Evolutionary conservation across 139 green algal genomes (phyloP), one percentile per base, ranked within the genome.

Genomic region (Volvox reticuliferus): DNA sequence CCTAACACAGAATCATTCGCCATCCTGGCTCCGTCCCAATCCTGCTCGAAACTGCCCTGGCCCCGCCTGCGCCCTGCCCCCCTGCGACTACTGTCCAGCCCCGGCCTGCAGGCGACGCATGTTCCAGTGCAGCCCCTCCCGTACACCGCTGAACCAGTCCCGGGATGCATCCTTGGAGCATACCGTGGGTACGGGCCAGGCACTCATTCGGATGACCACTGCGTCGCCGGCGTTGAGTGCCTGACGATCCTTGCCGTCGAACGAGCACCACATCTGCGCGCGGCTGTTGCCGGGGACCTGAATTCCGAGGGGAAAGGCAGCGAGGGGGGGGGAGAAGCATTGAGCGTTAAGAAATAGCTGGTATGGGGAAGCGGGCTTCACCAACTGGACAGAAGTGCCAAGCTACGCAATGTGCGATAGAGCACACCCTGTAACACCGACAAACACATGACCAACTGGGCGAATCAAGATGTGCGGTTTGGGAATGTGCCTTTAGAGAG

Each of bases 241-340:
- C 76, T 91, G 82, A 26, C 95, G 91, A 85, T 98, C 95, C 92
- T 99, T 99, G 77, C 98, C 98, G 88, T 99, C 98, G 93, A 99
- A 99, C 22, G 96, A 99, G 36, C 93, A 97, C 92, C 94, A 99
- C 89, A 96, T 95, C 68, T 96, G 91, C 61, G 85, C 88, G 20
- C 97, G 94, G 82, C 91, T 95, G 78, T 96, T 92, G 37, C 81
- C 33, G 0, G 97, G 96, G 6, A 99, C 96, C 93, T 97, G 95
- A 33, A 16, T 73, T 16, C 65, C 65, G 65, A 12, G 9, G 65
- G 65, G 65, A 12, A 5, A 28, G 65, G 65, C 21, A 28, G 65
- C 5, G 65, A 16, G 62, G 17, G 62, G 62, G 62, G 6, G 65
- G 65, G 24, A 2, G 65, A 73, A 73, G 65, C 44, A 55, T 14